phyloP scores from a whole-genome alignment of 2,329 filamentous ascomycete species.

The Akanthomyces lecanii region DNA sequence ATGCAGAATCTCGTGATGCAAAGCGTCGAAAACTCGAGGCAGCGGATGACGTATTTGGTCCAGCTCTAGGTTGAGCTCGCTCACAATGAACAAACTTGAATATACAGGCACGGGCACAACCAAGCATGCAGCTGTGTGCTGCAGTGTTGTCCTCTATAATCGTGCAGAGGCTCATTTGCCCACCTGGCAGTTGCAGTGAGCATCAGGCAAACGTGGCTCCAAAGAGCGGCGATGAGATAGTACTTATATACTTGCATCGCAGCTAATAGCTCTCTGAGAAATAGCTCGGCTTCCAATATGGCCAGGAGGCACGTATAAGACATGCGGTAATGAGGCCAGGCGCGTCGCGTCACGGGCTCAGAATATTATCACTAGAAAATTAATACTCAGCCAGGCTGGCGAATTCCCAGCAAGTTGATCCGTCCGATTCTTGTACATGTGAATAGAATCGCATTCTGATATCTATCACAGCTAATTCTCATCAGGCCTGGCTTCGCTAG shows the following conservation, averaged over 20 bases:
- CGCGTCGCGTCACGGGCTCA: background rate
- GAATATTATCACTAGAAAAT: background rate
- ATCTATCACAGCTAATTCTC: too few species aligned
- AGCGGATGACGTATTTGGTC: constrained; percentile 46
- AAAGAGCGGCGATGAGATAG: background rate
- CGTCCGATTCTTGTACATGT: too few species aligned
- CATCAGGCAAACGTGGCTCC: too few species aligned
- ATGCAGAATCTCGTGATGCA: constrained; percentile 32
- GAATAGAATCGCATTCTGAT: too few species aligned
- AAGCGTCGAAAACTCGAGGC: constrained; percentile 45
- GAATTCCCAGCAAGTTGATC: too few species aligned
- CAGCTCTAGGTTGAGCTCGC: constrained; percentile 27
- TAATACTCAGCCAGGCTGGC: too few species aligned
- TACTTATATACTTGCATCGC: background rate
- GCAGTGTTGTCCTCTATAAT: background rate
- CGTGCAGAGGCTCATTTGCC: background rate
- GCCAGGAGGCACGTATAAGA: background rate
- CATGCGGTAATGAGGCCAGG: background rate
- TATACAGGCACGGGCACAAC: background rate
- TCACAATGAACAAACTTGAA: background rate
- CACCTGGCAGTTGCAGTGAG: background rate
- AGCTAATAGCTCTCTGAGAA: background rate
- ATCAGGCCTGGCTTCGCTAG: too few species aligned
- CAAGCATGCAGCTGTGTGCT: background rate
- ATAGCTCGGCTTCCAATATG: background rate